Conservation (phyloP, 2,329 filamentous ascomycete species). For the Chaetomiaceae sp. region DNA sequence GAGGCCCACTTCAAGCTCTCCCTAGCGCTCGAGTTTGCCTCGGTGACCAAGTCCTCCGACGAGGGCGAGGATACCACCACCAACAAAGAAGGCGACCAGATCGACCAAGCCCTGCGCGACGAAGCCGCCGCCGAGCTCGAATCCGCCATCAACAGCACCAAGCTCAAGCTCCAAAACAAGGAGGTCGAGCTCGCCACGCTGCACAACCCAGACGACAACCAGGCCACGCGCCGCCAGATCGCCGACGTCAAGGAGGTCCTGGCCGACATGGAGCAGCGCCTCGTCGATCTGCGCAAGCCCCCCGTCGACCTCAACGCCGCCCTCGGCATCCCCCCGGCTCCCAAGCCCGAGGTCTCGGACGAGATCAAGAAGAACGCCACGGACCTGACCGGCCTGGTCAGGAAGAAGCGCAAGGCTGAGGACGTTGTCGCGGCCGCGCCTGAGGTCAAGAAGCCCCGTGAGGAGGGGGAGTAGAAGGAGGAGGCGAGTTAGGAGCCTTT, state of each 20-base stretch:
- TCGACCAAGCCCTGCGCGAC: constrained; percentile 66
- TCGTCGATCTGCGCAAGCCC: constrained; percentile 63
- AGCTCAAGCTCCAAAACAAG: constrained; percentile 64
- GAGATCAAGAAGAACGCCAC: constrained; percentile 70
- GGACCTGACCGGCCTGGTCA: constrained; percentile 68
- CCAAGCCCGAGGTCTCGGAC: constrained; percentile 43
- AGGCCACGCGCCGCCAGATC: constrained; percentile 57
- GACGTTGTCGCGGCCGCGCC: constrained; percentile 28
- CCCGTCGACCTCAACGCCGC: constrained; percentile 54
- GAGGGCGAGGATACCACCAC: constrained; percentile 46
- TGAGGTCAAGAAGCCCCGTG: constrained; percentile 9
- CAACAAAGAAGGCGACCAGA: constrained; percentile 42
- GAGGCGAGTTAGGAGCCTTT: background rate
- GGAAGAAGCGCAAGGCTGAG: constrained; percentile 54
- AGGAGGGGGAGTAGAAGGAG: background rate
- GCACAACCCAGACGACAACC: constrained; percentile 62
- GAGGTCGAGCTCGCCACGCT: constrained; percentile 60
- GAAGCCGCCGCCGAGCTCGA: constrained; percentile 69
- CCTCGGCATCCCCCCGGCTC: constrained; percentile 44
- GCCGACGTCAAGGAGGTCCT: constrained; percentile 73
- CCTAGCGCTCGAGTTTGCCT: constrained; percentile 88
- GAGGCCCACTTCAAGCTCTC: constrained; percentile 97
- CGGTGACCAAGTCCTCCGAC: constrained; percentile 59
- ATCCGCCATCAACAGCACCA: constrained; percentile 67
- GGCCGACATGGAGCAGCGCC: constrained; percentile 71